Evolutionary conservation across 179 eudicot species (phyloP).

Genomic region (Dionaea muscipula): DNA sequence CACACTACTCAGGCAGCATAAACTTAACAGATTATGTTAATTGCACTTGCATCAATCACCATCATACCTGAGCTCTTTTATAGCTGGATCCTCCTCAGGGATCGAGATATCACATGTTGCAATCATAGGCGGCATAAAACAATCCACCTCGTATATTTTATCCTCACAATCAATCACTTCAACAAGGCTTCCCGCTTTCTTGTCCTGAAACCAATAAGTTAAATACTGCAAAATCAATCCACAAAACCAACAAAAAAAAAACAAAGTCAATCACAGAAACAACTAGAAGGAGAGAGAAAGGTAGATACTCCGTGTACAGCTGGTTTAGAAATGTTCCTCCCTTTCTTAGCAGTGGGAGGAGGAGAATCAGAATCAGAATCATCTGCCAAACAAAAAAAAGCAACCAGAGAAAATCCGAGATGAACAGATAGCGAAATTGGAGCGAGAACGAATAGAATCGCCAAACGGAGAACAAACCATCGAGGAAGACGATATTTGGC

Average conservation of each 20-base stretch:
- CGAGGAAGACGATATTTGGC: constrained; percentile 10
- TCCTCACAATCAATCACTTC: constrained; percentile 24
- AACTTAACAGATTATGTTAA: too few relatives aligned
- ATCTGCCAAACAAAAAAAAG: neutral
- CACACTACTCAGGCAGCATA: neutral
- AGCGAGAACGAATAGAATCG: neutral
- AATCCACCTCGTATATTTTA: constrained; percentile 33
- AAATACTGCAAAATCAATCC: neutral
- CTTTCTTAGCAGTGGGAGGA: constrained; percentile 1
- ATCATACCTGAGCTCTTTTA: constrained; percentile 44
- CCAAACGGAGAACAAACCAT: constrained; percentile 6
- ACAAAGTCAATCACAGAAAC: neutral
- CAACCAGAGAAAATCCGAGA: neutral
- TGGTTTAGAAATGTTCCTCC: constrained; percentile 6
- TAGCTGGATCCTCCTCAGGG: constrained; percentile 27
- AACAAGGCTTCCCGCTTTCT: constrained; percentile 13
- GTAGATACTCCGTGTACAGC: neutral
- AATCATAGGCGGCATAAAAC: constrained; percentile 41
- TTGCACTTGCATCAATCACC: neutral
- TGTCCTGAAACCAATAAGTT: constrained; percentile 17
- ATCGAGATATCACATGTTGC: constrained; percentile 9
- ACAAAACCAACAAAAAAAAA: neutral
- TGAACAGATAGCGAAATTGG: neutral
- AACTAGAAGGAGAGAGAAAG: constrained; percentile 1
- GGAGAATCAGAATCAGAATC: constrained; percentile 8